phyloP scores from a whole-genome alignment of 2,329 filamentous ascomycete genomes.

The Nannizzia gypsea region DNA sequence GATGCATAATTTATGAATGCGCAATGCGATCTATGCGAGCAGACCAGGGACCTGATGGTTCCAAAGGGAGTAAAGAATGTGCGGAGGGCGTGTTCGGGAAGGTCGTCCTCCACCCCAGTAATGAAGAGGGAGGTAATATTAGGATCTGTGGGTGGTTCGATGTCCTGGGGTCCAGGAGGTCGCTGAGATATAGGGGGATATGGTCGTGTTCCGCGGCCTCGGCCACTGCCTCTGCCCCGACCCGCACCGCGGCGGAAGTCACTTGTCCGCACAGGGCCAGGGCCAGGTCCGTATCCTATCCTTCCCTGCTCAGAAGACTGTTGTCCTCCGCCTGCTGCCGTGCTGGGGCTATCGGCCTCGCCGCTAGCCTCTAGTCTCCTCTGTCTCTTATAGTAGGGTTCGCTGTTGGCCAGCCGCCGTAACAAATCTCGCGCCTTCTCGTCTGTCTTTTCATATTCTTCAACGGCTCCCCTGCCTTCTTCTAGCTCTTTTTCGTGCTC shows the following conservation, averaged over 20 bases:
- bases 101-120: conserved; percentile 88
- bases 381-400: conserved; percentile 90
- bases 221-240: conserved; percentile 36
- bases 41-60: conserved; percentile 82
- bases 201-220: conserved; percentile 41
- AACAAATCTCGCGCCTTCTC: conserved; percentile 89
- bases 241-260: conserved; percentile 42
- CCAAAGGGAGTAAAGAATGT: conserved; percentile 83
- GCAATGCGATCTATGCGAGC: conserved; percentile 93
- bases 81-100: conserved; percentile 83
- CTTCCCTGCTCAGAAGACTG: conserved; percentile 35
- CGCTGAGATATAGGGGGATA: conserved; percentile 62
- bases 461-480: conserved; percentile 70
- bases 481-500: conserved; percentile 94
- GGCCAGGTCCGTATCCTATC: conserved; percentile 41
- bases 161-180: conserved; percentile 73
- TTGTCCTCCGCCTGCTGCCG: conserved; percentile 20
- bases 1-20: conserved; percentile 92
- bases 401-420: conserved; percentile 72
- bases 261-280: conserved; percentile 71
- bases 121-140: conserved; percentile 90
- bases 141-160: conserved; percentile 66
- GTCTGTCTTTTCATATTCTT: conserved; percentile 93
- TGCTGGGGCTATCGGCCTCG: conserved; percentile 34
- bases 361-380: conserved; percentile 51